phyloP scores from a whole-genome alignment of 1,139 yeast genomes.

The Saccharomyces hybrid region DNA sequence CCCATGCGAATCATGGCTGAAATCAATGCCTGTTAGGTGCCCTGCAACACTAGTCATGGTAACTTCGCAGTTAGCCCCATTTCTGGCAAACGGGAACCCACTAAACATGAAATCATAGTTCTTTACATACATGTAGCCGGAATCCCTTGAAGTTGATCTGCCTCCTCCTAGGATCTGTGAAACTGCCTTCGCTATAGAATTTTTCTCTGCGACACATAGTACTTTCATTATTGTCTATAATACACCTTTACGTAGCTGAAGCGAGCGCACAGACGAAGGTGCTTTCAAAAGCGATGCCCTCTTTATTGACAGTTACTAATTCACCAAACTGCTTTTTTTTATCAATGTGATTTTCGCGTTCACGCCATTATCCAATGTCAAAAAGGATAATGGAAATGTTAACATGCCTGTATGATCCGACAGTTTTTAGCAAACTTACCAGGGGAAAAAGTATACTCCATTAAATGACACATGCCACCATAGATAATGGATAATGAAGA shows the following conservation, averaged over 20 bases:
- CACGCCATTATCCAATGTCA: neutral
- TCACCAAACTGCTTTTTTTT: neutral
- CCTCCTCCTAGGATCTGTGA: slow-evolving; percentile 74
- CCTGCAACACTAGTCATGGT: slow-evolving; percentile 92
- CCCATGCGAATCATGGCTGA: slow-evolving; percentile 41
- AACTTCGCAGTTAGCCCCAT: slow-evolving; percentile 44
- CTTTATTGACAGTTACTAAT: neutral
- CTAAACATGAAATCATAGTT: slow-evolving; percentile 72
- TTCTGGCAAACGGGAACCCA: slow-evolving; percentile 36
- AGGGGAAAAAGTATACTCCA: neutral
- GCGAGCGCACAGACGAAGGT: neutral
- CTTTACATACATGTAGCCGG: slow-evolving; percentile 57
- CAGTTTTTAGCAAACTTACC: neutral
- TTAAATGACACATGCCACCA: neutral
- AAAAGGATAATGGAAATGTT: neutral
- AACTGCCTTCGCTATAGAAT: slow-evolving; percentile 86
- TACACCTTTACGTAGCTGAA: neutral
- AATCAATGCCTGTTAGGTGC: slow-evolving; percentile 62
- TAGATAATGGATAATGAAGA: neutral
- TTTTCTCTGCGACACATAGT: slow-evolving; percentile 95
- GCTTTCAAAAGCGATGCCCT: neutral
- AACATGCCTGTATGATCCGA: neutral
- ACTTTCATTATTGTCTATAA: slow-evolving; percentile 46
- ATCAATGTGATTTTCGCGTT: neutral
- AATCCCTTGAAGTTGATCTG: slow-evolving; percentile 38